phyloP scores from a whole-genome alignment of 2,329 filamentous ascomycete genomes.

The Trichoderma cornu-damae region DNA sequence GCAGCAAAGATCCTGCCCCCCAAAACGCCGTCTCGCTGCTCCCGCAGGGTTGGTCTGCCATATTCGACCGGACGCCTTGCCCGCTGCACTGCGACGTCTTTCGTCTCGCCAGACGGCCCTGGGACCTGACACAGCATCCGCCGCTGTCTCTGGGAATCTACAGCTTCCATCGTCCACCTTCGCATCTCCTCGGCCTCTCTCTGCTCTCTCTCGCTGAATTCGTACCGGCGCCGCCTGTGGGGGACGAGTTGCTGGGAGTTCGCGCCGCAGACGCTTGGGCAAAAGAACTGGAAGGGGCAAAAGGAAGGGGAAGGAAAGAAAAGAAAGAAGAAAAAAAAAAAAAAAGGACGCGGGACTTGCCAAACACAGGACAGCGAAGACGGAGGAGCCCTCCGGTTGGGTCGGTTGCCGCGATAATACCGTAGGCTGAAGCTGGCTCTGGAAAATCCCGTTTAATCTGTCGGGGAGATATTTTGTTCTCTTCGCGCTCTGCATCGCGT shows the following conservation, averaged over 20 bases:
- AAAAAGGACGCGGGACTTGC: slow-evolving; percentile 11
- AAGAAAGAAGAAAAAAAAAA: background rate
- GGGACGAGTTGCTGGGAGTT: slow-evolving; percentile 10
- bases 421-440: slow-evolving; percentile 15
- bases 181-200: background rate
- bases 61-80: slow-evolving; percentile 21
- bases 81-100: slow-evolving; percentile 22
- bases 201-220: background rate
- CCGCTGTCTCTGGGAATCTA: slow-evolving; percentile 6
- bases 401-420: slow-evolving; percentile 18
- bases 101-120: slow-evolving; percentile 11
- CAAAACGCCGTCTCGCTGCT: slow-evolving; percentile 22
- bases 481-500: slow-evolving; percentile 8
- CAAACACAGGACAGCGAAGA: background rate
- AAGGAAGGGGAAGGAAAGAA: background rate
- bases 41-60: slow-evolving; percentile 21
- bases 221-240: slow-evolving; percentile 6
- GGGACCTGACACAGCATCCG: slow-evolving; percentile 20
- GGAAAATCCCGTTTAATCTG: slow-evolving; percentile 3
- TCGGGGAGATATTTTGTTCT: slow-evolving; percentile 13
- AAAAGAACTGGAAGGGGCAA: no score
- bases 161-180: slow-evolving; percentile 19
- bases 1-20: slow-evolving; percentile 21
- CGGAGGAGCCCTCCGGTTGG: background rate
- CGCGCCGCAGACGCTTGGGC: slow-evolving; percentile 11